Base-by-base conservation (phyloP, 371 early-diverging fungal genomes). In the Syncephalastrum monosporum region DNA sequence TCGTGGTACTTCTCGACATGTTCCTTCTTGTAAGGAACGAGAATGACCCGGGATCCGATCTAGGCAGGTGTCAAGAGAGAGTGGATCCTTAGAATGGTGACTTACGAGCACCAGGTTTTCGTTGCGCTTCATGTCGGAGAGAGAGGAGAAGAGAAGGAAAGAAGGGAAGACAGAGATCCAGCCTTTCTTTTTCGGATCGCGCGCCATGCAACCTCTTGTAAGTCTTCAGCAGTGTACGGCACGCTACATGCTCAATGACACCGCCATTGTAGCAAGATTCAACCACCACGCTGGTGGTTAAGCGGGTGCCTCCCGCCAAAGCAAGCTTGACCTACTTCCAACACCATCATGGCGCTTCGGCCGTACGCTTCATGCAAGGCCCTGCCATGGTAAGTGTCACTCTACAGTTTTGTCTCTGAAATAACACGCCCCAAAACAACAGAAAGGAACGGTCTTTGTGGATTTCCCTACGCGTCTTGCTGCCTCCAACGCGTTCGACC, bases 1-100 rank as follows among this genome's bases (percentile, higher is more conserved):
- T 86, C 86, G 71, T 96, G 94, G 68, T 96, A 96, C 54, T 65
- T 79, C 5, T 78, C 79, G 1, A 96, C 96, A 82, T 96, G 97
- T 47, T 88, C 87, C 24, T 72, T 69, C 50, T 80, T 81, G 71
- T 96, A 96, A 1, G 97, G 97, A 10, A 94, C 94, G 3, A 96
- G 79, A 13, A 89, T 69, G 13, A 83, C 84, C 54, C 73, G 82
- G 15, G 77, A 55, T 6, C 88, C 89, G 23, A 85, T 72, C 91
- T 91, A 46, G n/a, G 5, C 7, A 46, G 41, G 16, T 45, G 43
- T 55, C 45, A 12, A 12, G 27, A 21, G 8, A 44, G 15, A 21
- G 38, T 21, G 21, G 47, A 3, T 19, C 42, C 33, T 50, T 45
- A 7, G 42, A 42, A 16, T 45, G 23, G 38, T 60, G 16, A 24